Evolutionary conservation across 2,329 filamentous ascomycete species (phyloP).

Genomic region (Teratosphaeria viscida): DNA sequence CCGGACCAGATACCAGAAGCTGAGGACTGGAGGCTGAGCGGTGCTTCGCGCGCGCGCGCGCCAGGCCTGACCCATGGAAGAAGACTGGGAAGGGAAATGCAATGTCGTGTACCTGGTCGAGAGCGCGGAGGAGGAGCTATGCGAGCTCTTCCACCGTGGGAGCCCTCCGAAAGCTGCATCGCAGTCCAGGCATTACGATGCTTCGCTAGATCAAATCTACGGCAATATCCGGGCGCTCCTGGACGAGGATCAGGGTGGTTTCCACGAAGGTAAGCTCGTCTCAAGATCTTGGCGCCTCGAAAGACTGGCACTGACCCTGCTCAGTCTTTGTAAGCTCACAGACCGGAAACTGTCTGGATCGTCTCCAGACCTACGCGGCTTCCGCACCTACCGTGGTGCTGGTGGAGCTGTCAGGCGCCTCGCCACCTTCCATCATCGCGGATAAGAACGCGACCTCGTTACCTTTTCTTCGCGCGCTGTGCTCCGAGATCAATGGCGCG

Average conservation of each 20-base stretch:
- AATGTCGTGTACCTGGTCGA: conserved; percentile 24
- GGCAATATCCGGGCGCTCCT: conserved; percentile 21
- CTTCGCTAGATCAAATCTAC: conserved; percentile 12
- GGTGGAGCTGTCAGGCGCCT: conserved; percentile 13
- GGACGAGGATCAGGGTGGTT: conserved; percentile 23
- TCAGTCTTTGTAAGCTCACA: conserved; percentile 22
- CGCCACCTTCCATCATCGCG: neutral
- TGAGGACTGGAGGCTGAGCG: neutral
- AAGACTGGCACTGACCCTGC: conserved; percentile 5
- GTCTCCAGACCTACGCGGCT: conserved; percentile 16
- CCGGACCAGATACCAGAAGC: neutral
- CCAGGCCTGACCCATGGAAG: conserved; percentile 17
- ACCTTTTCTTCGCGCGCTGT: conserved; percentile 15
- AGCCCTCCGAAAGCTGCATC: conserved; percentile 8
- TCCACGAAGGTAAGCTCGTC: conserved; percentile 18
- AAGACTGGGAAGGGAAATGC: conserved; percentile 15
- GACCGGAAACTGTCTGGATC: conserved; percentile 14
- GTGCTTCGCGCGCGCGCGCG: neutral
- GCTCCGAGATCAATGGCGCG: conserved; percentile 14
- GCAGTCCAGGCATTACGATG: conserved; percentile 1
- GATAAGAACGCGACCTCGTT: conserved; percentile 7
- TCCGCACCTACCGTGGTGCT: conserved; percentile 17
- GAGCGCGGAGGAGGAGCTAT: conserved; percentile 11
- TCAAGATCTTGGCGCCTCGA: neutral
- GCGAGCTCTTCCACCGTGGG: conserved; percentile 14